Evolutionary conservation across 495 filamentous ascomycete genomes (phyloP).

Genomic region (Aspergillus cavernicola): DNA sequence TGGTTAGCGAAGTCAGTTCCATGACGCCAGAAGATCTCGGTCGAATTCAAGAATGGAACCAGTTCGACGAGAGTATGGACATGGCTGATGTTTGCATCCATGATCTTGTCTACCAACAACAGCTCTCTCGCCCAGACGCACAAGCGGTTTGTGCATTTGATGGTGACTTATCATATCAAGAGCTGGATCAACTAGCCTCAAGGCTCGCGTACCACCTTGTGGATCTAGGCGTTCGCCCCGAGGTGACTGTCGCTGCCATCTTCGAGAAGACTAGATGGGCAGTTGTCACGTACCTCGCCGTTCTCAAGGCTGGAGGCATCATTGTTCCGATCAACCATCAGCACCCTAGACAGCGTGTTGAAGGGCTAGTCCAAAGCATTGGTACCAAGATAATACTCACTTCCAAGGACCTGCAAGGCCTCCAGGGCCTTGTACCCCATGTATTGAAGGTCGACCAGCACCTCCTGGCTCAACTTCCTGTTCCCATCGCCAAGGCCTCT

Average conservation of each 20-base stretch:
- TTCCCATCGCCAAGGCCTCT: background rate
- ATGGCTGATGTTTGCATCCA: slow-evolving; percentile 5
- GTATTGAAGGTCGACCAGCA: background rate
- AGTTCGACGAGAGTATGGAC: slow-evolving; percentile 6
- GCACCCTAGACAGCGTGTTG: background rate
- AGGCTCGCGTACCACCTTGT: background rate
- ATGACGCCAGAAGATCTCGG: slow-evolving; percentile 9
- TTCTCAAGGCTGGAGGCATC: slow-evolving; percentile 5
- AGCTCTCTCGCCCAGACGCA: background rate
- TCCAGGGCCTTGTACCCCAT: background rate
- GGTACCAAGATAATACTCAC: background rate
- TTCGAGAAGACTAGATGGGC: slow-evolving; percentile 11
- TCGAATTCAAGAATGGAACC: slow-evolving; percentile 19
- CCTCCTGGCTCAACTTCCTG: background rate
- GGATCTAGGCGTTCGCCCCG: background rate
- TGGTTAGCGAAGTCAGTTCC: background rate
- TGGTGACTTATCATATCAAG: slow-evolving; percentile 30
- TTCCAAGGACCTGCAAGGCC: background rate
- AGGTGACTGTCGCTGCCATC: background rate
- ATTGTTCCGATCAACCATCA: slow-evolving; percentile 8
- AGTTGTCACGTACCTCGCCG: slow-evolving; percentile 6
- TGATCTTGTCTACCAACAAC: slow-evolving; percentile 5
- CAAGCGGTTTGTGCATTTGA: slow-evolving; percentile 20
- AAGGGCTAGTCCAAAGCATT: background rate
- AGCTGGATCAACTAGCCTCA: background rate